Conservation (phyloP, 2,329 filamentous ascomycete species). For the Fusarium sp. region DNA sequence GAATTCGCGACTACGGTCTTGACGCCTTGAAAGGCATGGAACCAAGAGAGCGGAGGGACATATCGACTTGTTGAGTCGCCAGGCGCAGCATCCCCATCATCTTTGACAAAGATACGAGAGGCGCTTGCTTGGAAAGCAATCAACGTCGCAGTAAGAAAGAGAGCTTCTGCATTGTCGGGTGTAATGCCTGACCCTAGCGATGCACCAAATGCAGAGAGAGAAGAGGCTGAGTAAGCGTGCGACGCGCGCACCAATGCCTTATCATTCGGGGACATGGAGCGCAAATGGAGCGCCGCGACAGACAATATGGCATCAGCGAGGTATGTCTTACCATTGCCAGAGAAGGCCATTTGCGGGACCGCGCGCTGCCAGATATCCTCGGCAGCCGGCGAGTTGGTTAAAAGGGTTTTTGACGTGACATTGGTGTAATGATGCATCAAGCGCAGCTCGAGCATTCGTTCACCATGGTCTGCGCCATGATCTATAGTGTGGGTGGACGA, state of each 20-base stretch:
- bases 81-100: conserved; percentile 59
- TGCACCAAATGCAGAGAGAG: conserved; percentile 70
- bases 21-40: conserved; percentile 75
- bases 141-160: conserved; percentile 72
- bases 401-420: conserved; percentile 70
- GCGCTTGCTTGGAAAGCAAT: conserved; percentile 77
- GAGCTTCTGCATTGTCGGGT: conserved; percentile 69
- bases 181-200: conserved; percentile 69
- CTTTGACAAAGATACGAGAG: conserved; percentile 71
- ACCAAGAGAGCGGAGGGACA: conserved; percentile 72
- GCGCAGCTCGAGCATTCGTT: conserved; percentile 69
- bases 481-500: conserved; percentile 50
- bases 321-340: conserved; percentile 67
- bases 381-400: conserved; percentile 64
- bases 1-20: conserved; percentile 74
- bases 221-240: conserved; percentile 74
- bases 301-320: conserved; percentile 74
- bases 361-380: conserved; percentile 70
- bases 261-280: conserved; percentile 68
- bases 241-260: conserved; percentile 71
- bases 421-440: conserved; percentile 75
- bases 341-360: conserved; percentile 72
- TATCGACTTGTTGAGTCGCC: conserved; percentile 61
- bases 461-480: conserved; percentile 51
- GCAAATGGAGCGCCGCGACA: conserved; percentile 72